Percentiles rank a stretch among this genome's conserved stretches.
These are phyloP conservation scores for Trichoderma asperelloides DNA, from an alignment of 495 filamentous ascomycete species.

Conservation along the genomic window DNA sequence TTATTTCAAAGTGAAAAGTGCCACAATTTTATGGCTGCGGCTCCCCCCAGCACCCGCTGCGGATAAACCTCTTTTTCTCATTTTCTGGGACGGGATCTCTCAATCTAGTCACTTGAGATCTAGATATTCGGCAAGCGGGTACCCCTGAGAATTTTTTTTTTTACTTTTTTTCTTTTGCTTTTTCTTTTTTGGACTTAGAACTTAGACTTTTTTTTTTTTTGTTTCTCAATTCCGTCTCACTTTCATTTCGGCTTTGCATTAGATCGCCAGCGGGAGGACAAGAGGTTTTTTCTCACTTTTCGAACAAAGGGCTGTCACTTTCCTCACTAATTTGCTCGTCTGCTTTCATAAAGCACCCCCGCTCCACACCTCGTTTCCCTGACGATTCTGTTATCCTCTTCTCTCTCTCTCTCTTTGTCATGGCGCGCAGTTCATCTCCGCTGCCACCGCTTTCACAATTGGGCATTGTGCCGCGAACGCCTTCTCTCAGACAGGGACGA, in stretches of 20 bases:
- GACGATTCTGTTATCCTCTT: background rate
- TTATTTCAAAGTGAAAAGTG: background rate
- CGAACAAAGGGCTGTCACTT: background rate
- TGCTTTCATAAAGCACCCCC: background rate
- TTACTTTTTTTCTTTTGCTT: background rate
- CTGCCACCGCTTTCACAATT: background rate
- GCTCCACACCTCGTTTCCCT: background rate
- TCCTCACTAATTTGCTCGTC: background rate
- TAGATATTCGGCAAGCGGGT: background rate
- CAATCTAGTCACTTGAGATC: background rate
- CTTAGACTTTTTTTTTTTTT: background rate
- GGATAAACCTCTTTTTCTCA: background rate
- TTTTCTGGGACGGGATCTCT: background rate
- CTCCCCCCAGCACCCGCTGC: background rate
- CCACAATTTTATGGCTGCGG: background rate
- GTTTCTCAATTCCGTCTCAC: background rate
- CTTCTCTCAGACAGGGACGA: background rate
- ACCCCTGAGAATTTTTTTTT: background rate
- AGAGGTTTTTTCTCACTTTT: background rate
- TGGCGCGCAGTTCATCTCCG: conserved; percentile 7
- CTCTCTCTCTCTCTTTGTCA: background rate
- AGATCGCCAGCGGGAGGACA: background rate
- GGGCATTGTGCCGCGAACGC: background rate
- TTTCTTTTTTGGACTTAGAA: background rate
- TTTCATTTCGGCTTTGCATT: background rate